Conservation (phyloP, 1,284 basidiomycete genomes). For the Leccinum laetum region DNA sequence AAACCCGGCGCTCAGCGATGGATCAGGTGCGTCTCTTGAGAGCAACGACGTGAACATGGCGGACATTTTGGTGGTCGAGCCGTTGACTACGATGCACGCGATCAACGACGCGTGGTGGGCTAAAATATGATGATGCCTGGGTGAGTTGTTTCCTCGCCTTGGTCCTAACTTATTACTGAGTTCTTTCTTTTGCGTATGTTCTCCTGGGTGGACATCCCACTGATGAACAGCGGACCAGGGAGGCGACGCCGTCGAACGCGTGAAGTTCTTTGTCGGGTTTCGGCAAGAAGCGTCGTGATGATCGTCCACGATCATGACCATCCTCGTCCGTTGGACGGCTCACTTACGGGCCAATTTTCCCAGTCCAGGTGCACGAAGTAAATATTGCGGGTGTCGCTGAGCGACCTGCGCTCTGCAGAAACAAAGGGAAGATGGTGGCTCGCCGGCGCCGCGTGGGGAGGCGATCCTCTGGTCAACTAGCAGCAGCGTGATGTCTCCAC, state of each 20-base stretch:
- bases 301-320: slow-evolving; percentile 8
- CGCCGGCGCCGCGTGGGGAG: slow-evolving; percentile 95
- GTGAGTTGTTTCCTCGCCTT: slow-evolving; percentile 32
- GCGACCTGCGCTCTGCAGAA: slow-evolving; percentile 76
- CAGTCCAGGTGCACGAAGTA: slow-evolving; percentile 83
- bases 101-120: slow-evolving; percentile 73
- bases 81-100: slow-evolving; percentile 70
- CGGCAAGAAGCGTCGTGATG: slow-evolving; percentile 76
- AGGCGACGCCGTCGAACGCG: too few relatives aligned
- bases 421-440: slow-evolving; percentile 99
- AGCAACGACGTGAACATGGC: slow-evolving; percentile 41
- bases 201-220: slow-evolving; percentile 32
- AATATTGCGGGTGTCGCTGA: slow-evolving; percentile 61
- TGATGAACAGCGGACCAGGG: slow-evolving; percentile 36
- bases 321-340: too few relatives aligned
- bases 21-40: not conserved
- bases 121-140: slow-evolving; percentile 79
- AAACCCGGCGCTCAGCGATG: not conserved
- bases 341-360: not conserved
- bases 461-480: slow-evolving; percentile 79
- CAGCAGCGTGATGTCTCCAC: slow-evolving; percentile 41
- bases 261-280: slow-evolving; percentile 36
- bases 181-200: slow-evolving; percentile 18
- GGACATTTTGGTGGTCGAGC: slow-evolving; percentile 49
- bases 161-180: not conserved